A percentile compares a stretch with the other conserved stretches of the same genome.
Conservation (phyloP, 169 alveolate species). For the Theileria orientalis region DNA sequence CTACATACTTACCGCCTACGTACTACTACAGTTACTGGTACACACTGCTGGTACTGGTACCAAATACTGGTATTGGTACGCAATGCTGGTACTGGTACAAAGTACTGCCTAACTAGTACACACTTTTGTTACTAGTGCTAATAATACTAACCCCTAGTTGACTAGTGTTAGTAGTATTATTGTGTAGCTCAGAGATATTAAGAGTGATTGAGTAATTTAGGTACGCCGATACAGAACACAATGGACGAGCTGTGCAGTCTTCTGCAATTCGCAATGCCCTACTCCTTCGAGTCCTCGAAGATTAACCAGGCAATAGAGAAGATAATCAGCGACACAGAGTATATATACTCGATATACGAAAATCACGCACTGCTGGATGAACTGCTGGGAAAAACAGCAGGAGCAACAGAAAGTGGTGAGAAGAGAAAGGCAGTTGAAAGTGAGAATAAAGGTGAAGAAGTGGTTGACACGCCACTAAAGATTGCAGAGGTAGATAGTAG, state of each 20-base stretch:
- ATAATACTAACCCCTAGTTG: too few species aligned
- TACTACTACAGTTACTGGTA: too few species aligned
- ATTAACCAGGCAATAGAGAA: constrained; percentile 76
- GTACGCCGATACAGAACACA: constrained; percentile 86
- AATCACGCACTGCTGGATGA: not conserved
- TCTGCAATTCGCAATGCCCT: constrained; percentile 86
- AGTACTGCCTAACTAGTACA: too few species aligned
- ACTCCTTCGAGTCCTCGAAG: constrained; percentile 75
- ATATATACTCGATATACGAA: constrained; percentile 18
- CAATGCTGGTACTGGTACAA: too few species aligned
- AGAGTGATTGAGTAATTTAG: not conserved
- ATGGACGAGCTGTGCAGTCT: constrained; percentile 85
- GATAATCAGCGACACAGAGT: constrained; percentile 55
- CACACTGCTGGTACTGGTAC: too few species aligned
- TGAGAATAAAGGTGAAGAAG: not conserved
- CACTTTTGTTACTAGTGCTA: too few species aligned
- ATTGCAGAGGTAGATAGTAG: too few species aligned
- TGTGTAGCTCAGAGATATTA: too few species aligned
- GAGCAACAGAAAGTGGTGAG: not conserved
- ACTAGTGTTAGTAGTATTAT: too few species aligned
- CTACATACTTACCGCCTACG: too few species aligned
- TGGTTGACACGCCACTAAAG: not conserved
- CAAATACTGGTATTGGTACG: too few species aligned
- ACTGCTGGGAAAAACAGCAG: not conserved
- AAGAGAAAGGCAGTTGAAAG: not conserved